Evolutionary conservation across 192 early-diverging fungal species (phyloP).

Genomic region (Coemansia sp.): DNA sequence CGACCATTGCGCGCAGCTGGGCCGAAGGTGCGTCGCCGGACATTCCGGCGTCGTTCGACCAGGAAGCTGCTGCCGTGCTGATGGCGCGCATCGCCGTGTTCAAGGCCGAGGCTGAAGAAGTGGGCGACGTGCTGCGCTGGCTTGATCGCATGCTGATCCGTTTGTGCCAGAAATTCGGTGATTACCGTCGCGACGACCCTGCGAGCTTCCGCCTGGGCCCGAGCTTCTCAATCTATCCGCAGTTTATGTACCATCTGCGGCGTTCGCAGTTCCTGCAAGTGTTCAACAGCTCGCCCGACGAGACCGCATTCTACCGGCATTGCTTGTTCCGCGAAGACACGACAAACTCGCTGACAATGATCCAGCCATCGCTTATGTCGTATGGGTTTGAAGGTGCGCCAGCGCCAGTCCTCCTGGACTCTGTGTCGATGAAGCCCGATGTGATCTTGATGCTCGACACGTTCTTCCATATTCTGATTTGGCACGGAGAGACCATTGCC

Average conservation of each 20-base stretch:
- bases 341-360: conserved; percentile 98
- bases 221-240: conserved; percentile 98
- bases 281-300: conserved; percentile 99
- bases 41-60: conserved; percentile 91
- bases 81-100: conserved; percentile 97
- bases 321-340: conserved; percentile 93
- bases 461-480: conserved; percentile 99
- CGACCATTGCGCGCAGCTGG: conserved; percentile 89
- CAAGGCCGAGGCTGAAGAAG: conserved; percentile 97
- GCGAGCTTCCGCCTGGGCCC: conserved; percentile 83
- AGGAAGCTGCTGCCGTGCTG: conserved; percentile 95
- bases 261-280: conserved; percentile 97
- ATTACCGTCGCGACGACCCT: conserved; percentile 95
- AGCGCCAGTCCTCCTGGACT: conserved; percentile 92
- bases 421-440: conserved; percentile 96
- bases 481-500: conserved; percentile 97
- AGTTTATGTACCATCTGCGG: conserved; percentile 99
- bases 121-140: conserved; percentile 95
- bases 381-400: conserved; percentile 86
- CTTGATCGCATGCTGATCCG: conserved; percentile 98
- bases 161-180: conserved; percentile 95
- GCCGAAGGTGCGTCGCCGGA: conserved; percentile 82
- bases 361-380: conserved; percentile 95
- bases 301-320: conserved; percentile 86
- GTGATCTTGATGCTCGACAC: conserved; percentile 92